These are phyloP conservation scores for Dictyostelium gargantuum DNA, from an alignment of 208 protist genomes.

Conservation along the genomic window DNA sequence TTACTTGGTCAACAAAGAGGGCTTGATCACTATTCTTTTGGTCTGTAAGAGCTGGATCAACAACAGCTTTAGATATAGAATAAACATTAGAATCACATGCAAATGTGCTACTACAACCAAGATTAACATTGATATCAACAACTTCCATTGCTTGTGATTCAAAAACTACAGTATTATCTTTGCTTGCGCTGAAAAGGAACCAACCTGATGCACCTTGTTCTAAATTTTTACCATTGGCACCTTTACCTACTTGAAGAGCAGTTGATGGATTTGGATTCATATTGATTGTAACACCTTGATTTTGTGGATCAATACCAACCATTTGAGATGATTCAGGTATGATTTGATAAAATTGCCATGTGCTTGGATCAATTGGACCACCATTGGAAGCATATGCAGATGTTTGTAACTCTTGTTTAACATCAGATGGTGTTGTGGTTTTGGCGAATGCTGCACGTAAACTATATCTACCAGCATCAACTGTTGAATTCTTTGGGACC, in stretches of 20 bases:
- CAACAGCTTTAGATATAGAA: neutral
- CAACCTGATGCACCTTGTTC: conserved; percentile 5
- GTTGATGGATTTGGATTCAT: neutral
- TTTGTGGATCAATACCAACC: neutral
- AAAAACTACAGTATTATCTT: neutral
- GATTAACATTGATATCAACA: conserved; percentile 49
- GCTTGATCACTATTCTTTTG: neutral
- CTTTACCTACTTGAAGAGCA: conserved; percentile 11
- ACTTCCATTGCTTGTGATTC: neutral
- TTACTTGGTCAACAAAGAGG: neutral
- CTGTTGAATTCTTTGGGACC: neutral
- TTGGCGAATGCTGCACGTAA: neutral
- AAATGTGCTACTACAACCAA: neutral
- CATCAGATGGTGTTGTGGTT: rapidly evolving
- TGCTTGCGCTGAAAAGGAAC: neutral
- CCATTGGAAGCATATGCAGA: neutral
- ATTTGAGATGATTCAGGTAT: neutral
- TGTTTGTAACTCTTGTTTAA: neutral
- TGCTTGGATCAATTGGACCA: conserved; percentile 8
- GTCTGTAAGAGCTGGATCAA: neutral
- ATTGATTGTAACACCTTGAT: neutral
- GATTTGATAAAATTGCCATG: neutral
- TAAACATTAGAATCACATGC: neutral
- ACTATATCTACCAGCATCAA: too few relatives aligned
- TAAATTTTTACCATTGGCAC: conserved; percentile 37